A percentile compares a stretch with the other conserved stretches of the same genome.
Evolutionary conservation across 2,329 filamentous ascomycete genomes (phyloP).

Genomic region (Phaeosphaeria sp.): DNA sequence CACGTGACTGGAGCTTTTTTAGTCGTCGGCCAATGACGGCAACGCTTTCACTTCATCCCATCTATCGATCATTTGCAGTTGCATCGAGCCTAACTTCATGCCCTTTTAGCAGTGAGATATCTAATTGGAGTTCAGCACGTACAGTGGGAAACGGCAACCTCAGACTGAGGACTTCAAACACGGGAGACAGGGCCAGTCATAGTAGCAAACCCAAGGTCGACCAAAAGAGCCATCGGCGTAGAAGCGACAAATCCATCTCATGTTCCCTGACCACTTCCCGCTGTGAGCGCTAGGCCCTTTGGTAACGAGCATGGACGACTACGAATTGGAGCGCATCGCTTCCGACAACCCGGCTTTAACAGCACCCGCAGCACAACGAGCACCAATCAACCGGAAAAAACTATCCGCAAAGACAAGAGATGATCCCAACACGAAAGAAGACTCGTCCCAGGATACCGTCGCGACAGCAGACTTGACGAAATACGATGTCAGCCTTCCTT

Average conservation of each 20-base stretch:
- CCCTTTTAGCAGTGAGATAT: not conserved
- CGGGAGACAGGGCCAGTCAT: not conserved
- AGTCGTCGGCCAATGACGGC: conserved; percentile 8
- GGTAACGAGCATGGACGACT: conserved; percentile 33
- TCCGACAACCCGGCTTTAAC: conserved; percentile 39
- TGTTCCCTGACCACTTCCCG: not conserved
- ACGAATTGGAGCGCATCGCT: conserved; percentile 32
- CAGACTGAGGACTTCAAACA: not conserved
- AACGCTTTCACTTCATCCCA: not conserved
- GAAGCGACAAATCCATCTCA: not conserved
- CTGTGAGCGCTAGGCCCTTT: not conserved
- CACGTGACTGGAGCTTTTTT: not conserved
- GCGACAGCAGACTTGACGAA: conserved; percentile 23
- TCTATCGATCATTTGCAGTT: not conserved
- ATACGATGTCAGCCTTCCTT: conserved; percentile 28
- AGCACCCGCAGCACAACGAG: conserved; percentile 24
- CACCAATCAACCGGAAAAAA: conserved; percentile 19
- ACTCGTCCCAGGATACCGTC: conserved; percentile 1
- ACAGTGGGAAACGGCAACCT: not conserved
- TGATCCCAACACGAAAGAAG: conserved; percentile 5
- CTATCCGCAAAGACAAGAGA: conserved; percentile 14
- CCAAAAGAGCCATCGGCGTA: too few species aligned
- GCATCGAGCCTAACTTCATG: not conserved
- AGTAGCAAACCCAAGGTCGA: not conserved
- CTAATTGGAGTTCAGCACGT: not conserved